phyloP scores from a whole-genome alignment of 2,329 filamentous ascomycete genomes.

The Amauroascus verrucosus region DNA sequence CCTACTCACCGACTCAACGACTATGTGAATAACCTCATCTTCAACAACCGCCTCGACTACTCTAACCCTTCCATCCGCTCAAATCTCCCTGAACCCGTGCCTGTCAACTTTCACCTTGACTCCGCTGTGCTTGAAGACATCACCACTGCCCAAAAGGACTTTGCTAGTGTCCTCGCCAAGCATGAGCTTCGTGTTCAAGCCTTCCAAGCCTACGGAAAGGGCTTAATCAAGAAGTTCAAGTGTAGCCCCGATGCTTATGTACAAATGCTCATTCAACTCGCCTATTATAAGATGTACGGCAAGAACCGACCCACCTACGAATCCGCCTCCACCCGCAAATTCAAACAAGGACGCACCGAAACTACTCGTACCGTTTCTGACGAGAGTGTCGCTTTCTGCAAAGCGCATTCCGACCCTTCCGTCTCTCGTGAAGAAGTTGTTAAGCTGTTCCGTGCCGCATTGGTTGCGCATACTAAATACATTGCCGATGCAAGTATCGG shows the following conservation, averaged over 20 bases:
- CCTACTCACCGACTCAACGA: conserved; percentile 94
- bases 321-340: conserved; percentile 85
- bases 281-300: conserved; percentile 98
- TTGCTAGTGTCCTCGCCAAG: conserved; percentile 66
- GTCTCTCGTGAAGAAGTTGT: conserved; percentile 55
- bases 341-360: conserved; percentile 93
- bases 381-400: conserved; percentile 82
- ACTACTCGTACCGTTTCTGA: conserved; percentile 89
- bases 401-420: conserved; percentile 64
- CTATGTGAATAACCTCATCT: conserved; percentile 82
- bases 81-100: conserved; percentile 67
- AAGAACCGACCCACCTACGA: conserved; percentile 97
- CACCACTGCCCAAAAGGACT: conserved; percentile 65
- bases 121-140: conserved; percentile 67
- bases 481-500: conserved; percentile 82
- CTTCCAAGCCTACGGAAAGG: conserved; percentile 96
- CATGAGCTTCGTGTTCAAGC: conserved; percentile 91
- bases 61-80: conserved; percentile 67
- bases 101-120: conserved; percentile 68
- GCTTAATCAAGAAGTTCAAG: conserved; percentile 98
- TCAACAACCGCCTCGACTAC: conserved; percentile 89
- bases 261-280: conserved; percentile 96
- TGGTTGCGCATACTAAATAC: conserved; percentile 78
- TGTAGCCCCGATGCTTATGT: conserved; percentile 96
- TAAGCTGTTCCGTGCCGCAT: conserved; percentile 69